phyloP scores from a whole-genome alignment of 495 filamentous ascomycete species.

The Penicillium simplicissimum region DNA sequence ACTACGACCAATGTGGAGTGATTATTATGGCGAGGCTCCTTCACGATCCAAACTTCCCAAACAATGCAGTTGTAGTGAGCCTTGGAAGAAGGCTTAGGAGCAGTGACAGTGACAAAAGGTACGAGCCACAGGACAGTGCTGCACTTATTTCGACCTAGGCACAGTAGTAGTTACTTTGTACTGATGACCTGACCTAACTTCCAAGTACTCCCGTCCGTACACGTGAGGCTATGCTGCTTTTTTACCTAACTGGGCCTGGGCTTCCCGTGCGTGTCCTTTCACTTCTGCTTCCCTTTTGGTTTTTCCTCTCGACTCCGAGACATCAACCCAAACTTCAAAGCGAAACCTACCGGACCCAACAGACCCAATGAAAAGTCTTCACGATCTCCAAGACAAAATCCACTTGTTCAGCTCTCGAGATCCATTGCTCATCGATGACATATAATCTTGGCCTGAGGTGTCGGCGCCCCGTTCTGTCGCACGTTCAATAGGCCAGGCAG shows the following conservation, averaged over 20 bases:
- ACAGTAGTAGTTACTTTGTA: not conserved
- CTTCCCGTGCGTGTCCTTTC: not conserved
- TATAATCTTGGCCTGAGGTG: conserved; percentile 1
- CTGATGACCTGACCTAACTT: not conserved
- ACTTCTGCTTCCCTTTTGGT: not conserved
- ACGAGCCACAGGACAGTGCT: no score
- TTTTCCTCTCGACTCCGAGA: conserved; percentile 2
- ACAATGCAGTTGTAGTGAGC: conserved; percentile 14
- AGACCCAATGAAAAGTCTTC: not conserved
- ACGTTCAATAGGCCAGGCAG: conserved; percentile 4
- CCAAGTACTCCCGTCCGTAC: no score
- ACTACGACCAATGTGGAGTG: not conserved
- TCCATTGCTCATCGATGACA: conserved; percentile 8
- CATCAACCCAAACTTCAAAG: not conserved
- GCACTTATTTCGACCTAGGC: no score
- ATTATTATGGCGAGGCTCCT: not conserved
- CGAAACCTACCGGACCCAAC: not conserved
- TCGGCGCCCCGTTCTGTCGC: not conserved
- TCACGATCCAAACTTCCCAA: not conserved
- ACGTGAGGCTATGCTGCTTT: conserved; percentile 11
- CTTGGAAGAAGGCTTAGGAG: not conserved
- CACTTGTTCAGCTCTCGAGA: not conserved
- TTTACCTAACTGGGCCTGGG: not conserved
- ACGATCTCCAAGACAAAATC: not conserved
- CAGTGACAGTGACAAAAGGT: no score